phyloP scores from a whole-genome alignment of 2,329 filamentous ascomycete species.

The Cryphonectria japonica region DNA sequence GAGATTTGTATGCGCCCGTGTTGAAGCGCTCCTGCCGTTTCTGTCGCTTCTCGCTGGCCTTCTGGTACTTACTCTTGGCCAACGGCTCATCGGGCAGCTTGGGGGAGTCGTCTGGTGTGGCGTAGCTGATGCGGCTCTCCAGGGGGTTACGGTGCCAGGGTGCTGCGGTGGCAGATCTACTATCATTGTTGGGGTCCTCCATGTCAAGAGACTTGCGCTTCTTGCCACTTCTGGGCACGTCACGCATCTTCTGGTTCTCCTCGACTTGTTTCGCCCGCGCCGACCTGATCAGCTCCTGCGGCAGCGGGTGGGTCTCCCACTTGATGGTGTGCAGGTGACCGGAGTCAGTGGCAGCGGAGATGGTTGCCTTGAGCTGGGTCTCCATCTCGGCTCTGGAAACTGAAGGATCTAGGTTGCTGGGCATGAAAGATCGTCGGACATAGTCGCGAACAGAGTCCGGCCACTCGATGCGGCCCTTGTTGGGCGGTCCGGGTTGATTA shows the following conservation, averaged over 20 bases:
- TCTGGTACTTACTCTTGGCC: conserved; percentile 81
- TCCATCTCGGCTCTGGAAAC: conserved; percentile 75
- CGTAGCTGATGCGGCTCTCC: conserved; percentile 76
- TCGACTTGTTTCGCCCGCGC: conserved; percentile 54
- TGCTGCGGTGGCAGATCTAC: conserved; percentile 49
- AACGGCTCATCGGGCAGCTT: conserved; percentile 46
- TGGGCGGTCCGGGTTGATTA: conserved; percentile 40
- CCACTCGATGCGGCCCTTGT: conserved; percentile 73
- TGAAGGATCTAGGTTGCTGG: conserved; percentile 67
- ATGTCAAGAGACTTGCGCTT: conserved; percentile 83
- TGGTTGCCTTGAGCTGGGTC: conserved; percentile 80
- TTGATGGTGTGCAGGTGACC: conserved; percentile 73
- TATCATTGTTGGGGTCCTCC: conserved; percentile 56
- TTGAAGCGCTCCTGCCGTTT: conserved; percentile 72
- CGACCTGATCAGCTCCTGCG: conserved; percentile 78
- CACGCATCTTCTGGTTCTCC: conserved; percentile 27
- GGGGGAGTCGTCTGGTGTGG: conserved; percentile 52
- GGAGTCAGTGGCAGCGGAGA: conserved; percentile 78
- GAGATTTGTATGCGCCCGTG: conserved; percentile 60
- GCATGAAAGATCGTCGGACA: conserved; percentile 85
- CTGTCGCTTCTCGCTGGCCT: conserved; percentile 83
- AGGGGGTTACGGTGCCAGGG: conserved; percentile 72
- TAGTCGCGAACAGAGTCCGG: conserved; percentile 82
- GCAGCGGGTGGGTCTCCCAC: conserved; percentile 83
- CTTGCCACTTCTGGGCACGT: conserved; percentile 44